Base-by-base conservation (phyloP, 306 rosid genomes). In the Cucumis cinereus region DNA sequence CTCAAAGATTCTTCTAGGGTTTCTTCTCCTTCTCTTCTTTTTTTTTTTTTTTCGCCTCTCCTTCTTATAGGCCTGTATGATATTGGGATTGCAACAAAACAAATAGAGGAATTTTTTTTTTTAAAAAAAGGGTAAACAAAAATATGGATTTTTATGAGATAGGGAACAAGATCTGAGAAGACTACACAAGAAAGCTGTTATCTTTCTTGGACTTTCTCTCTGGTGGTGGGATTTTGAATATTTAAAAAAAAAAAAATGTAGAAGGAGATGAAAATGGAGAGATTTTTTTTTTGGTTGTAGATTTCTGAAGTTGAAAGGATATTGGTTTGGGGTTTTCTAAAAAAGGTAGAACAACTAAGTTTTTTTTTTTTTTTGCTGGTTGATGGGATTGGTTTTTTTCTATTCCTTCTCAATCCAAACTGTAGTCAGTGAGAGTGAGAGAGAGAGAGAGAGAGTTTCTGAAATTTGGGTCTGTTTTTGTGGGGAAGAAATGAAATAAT, bases 271-370 rank as follows among this genome's bases (percentile, higher is more conserved):
- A 30, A 30, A 30, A 61, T 30, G 2, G 49, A 24, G 8, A 50
- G 20, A 5, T 69, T 47, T 70, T 45, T 16, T 45, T 45, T 16
- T 69, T 30, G 35, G 35, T 30, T 30, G 35, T 30, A 28, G 28
- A 17, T 16, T 49, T 71, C 16, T 26, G 76, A 28, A 72, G 14
- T 26, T 49, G 76, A 28, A 23, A 47, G 60, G 76, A 72, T 72
- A 47, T 72, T 72, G 59, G 76, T 47, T 72, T 72, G 59, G 76
- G 76, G 60, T 28, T 72, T 72, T 23, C 76, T 72, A 72, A 50
- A 72, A 72, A 72, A 72, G 76, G 76, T 15, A 26, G 76, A 72
- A 72, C 76, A 72, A 50, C 60, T 10, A 50, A 50, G 76, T 50
- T 50, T 50, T 26, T 69, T 30, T 30, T 30, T 30, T 30, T 30